phyloP scores from a whole-genome alignment of 2,329 filamentous ascomycete species.

The Hypoxylon sp. region DNA sequence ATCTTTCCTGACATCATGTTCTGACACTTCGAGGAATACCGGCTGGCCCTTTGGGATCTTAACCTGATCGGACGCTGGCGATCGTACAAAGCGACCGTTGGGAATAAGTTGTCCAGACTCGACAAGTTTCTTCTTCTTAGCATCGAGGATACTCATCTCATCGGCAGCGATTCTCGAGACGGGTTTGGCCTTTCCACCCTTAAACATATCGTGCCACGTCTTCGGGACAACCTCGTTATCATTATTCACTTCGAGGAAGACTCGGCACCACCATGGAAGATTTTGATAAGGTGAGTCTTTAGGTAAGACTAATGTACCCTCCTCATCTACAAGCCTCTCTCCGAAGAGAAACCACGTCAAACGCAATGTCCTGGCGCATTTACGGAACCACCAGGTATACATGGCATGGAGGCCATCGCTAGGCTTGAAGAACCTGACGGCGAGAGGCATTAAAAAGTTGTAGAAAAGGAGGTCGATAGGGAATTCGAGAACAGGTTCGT shows the following conservation, averaged over 20 bases:
- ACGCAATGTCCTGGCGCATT: constrained; percentile 83
- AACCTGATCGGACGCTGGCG: constrained; percentile 95
- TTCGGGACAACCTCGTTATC: constrained; percentile 64
- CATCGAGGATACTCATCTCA: constrained; percentile 57
- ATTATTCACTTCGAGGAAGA: constrained; percentile 64
- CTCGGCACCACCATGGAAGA: constrained; percentile 59
- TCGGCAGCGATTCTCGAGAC: constrained; percentile 55
- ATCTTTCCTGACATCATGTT: constrained; percentile 76
- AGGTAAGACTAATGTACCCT: constrained; percentile 74
- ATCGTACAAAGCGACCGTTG: constrained; percentile 87
- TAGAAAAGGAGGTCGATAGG: constrained; percentile 95
- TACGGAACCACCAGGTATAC: constrained; percentile 97
- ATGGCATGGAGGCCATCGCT: constrained; percentile 86
- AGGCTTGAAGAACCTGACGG: constrained; percentile 86
- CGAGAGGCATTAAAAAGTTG: constrained; percentile 93
- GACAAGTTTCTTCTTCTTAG: constrained; percentile 64
- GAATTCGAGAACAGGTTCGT: constrained; percentile 93
- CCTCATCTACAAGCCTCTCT: constrained; percentile 84
- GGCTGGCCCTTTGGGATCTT: constrained; percentile 87
- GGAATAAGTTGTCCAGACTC: constrained; percentile 69
- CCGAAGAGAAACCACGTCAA: constrained; percentile 95
- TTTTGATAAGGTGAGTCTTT: constrained; percentile 53
- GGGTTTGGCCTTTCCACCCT: constrained; percentile 64
- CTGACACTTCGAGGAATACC: constrained; percentile 84
- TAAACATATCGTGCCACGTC: constrained; percentile 72